A percentile compares a stretch with the other conserved stretches of the same genome.
These are phyloP conservation scores for Cutaneotrichosporon mucoides DNA, from an alignment of 1,284 basidiomycete species.

Conservation along the genomic window DNA sequence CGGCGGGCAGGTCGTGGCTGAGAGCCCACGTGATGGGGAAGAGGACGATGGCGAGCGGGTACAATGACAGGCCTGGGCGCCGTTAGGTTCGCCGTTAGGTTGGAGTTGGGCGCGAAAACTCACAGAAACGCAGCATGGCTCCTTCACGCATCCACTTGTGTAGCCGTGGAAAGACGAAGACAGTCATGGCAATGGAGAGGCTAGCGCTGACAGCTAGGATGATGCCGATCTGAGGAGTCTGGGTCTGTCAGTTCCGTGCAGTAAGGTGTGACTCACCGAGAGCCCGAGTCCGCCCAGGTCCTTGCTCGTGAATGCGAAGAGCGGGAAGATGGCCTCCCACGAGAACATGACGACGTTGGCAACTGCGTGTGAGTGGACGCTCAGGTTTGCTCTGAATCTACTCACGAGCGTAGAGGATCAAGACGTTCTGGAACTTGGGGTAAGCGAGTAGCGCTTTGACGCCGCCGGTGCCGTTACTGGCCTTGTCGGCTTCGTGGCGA, in stretches of 20 bases:
- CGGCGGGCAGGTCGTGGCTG: conserved; percentile 9
- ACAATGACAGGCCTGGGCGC: conserved; percentile 26
- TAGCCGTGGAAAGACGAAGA: conserved; percentile 32
- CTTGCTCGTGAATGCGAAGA: conserved; percentile 36
- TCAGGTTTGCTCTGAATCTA: conserved; percentile 1
- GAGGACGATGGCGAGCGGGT: conserved; percentile 28
- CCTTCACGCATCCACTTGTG: conserved; percentile 28
- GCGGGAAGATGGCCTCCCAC: conserved; percentile 39
- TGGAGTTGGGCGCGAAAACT: background rate
- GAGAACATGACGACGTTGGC: conserved; percentile 32
- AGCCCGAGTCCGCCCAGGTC: conserved; percentile 36
- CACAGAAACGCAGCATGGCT: conserved; percentile 21
- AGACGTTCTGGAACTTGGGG: conserved; percentile 27
- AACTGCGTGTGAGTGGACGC: conserved; percentile 11
- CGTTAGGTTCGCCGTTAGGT: background rate
- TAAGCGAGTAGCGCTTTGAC: conserved; percentile 23
- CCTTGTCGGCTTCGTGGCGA: conserved; percentile 15
- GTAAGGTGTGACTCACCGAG: conserved; percentile 18
- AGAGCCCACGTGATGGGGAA: conserved; percentile 35
- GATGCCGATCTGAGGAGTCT: conserved; percentile 36
- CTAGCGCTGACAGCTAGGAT: conserved; percentile 32
- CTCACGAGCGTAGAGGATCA: conserved; percentile 34
- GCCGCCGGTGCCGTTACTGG: conserved; percentile 13
- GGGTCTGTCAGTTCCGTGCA: background rate
- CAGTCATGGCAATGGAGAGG: conserved; percentile 37